Base-by-base conservation (phyloP, 1,284 basidiomycete species). In the Microbotryum scabiosae region DNA sequence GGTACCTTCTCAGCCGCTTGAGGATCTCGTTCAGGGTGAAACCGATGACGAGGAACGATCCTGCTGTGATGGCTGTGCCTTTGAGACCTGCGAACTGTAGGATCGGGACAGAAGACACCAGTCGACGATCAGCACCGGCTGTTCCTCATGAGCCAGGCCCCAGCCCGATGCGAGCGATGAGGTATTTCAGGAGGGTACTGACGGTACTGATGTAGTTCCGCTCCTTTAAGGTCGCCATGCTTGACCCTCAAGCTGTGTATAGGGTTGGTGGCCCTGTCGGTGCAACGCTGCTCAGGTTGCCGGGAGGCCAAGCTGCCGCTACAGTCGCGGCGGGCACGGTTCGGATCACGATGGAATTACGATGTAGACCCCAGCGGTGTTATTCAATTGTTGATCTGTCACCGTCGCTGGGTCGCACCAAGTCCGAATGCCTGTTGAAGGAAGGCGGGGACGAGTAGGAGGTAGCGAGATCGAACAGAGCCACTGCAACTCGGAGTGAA, bases 21-120 rank as follows among this genome's bases (percentile, higher is more conserved):
- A 70, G 56, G 6, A 55, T 49, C 52, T 71, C 70, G 30, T 68
- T 65, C 41, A 67, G 36, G 20, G 64, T 21, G 30, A 64, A 45
- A 5, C 69, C 63, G 20, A 64, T 56, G 41, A 54, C 50, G 51
- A 70, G 64, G 56, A 72, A 61, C 28, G 56, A 54, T 26, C 65
- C 59, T 5, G 66, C 61, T 18, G 69, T 63, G 56, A 64, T 62
- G 18, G 64, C 68, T 2, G 70, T 71, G 20, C 61, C 63, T 21
- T 68, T 64, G 23, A 71, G 58, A 9, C 70, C 70, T 45, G 55
- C 43, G 49, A 66, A 41, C 36, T 41, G 12, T n/a, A 20, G n/a
- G 36, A 41, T 18, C 16, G 14, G 36, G 36, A 41, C 36, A 4
- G 16, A 41, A 41, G 36, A 41, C 36, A 41, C 12, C 14, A 18